These are phyloP conservation scores for Cercospora sp. DNA, from an alignment of 2,329 filamentous ascomycete genomes.

Conservation along the genomic window DNA sequence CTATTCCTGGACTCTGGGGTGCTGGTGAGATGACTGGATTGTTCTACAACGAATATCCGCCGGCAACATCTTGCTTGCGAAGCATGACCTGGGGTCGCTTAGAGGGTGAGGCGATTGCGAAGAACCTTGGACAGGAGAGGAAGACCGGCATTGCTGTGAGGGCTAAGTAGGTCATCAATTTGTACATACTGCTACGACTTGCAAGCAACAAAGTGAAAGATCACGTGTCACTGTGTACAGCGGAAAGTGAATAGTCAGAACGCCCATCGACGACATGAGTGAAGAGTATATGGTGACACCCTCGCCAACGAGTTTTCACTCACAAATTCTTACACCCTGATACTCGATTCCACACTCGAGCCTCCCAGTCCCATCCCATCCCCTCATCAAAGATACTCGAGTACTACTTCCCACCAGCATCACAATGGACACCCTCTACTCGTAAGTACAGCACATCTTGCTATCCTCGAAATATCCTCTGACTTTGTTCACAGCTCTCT, in stretches of 20 bases:
- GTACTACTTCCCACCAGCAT: background rate
- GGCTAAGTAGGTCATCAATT: background rate
- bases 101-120: conserved; percentile 37
- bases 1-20: conserved; percentile 42
- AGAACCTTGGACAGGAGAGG: conserved; percentile 19
- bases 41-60: conserved; percentile 43
- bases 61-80: conserved; percentile 38
- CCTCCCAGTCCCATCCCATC: background rate
- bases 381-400: background rate
- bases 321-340: background rate
- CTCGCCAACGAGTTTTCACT: background rate
- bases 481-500: background rate
- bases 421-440: background rate
- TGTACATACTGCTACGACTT: background rate
- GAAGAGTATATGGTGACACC: background rate
- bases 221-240: background rate
- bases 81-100: conserved; percentile 40
- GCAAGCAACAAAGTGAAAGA: background rate
- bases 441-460: background rate
- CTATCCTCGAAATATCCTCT: background rate
- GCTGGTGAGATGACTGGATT: conserved; percentile 41
- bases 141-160: conserved; percentile 11
- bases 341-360: background rate
- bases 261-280: background rate
- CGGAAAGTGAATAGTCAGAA: background rate